Evolutionary conservation across 208 protist species (phyloP), one percentile per base, ranked within the genome.

Genomic region (Wallacemonas collosoma): DNA sequence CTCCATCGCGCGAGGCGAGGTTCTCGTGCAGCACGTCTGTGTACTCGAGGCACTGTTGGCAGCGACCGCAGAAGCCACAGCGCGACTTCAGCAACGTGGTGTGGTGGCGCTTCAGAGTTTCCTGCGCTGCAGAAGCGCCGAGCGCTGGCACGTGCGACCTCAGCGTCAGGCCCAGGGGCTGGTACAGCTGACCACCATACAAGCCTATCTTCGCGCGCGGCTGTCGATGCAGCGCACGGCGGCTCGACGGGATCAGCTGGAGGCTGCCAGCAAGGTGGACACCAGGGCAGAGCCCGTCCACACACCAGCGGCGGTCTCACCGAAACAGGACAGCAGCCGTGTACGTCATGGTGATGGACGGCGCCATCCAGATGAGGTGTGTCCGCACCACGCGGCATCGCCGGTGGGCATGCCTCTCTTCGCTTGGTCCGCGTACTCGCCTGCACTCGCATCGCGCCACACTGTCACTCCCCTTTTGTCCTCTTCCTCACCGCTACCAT

Each of bases 91-190:
- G 47, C 36, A 1, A 36, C 17, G 51, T 35, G 60, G 44, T 39
- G 60, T 66, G 9, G 43, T 71, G 48, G 40, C 71, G 62, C 48
- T 80, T 15, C 75, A 80, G 68, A 41, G 51, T 35, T 80, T 65
- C 63, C 43, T 80, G 41, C 68, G 75, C 36, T 50, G 62, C 3
- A 45, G 56, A 5, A 69, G 75, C 66, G 71, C 68, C 2, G 6
- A 6, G 15, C 75, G 75, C 40, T 80, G 75, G 75, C 63, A 80
- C 57, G 36, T 57, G 48, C 11, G 48, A 2, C 75, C 75, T 12
- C 54, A 75, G 15, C 60, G 68, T 9, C 75, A 63, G 41, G 2
- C 6, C 9, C 14, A 62, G 6, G 56, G 56, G 9, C 26, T 62
- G 56, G 38, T 38, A 3, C 35, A 0, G 3, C 26, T 62, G 8